Percentiles rank a stretch among this genome's conserved stretches.
These are phyloP conservation scores for Knoxdaviesia proteae DNA, from an alignment of 2,329 filamentous ascomycete genomes.

Conservation along the genomic window DNA sequence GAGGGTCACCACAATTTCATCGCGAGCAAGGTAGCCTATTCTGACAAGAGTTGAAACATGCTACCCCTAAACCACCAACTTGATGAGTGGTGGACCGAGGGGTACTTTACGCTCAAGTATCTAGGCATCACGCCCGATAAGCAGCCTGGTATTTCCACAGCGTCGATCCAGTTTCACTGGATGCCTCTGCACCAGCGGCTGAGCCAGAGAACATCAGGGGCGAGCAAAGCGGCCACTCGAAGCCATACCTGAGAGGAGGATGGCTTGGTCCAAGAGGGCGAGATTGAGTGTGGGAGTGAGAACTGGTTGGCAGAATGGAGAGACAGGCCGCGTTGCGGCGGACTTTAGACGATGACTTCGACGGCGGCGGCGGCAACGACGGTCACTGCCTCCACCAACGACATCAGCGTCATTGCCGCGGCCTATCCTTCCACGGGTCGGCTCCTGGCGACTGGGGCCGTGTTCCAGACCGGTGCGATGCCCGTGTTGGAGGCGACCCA, in stretches of 20 bases:
- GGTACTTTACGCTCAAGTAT: not conserved
- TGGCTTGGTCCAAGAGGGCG: not conserved
- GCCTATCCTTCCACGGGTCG: not conserved
- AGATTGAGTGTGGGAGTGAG: not conserved
- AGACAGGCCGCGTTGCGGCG: too few species aligned
- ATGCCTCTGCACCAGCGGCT: not conserved
- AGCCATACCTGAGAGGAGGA: not conserved
- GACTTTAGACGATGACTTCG: not conserved
- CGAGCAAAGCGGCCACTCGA: not conserved
- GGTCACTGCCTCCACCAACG: too few species aligned
- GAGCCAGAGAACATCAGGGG: too few species aligned
- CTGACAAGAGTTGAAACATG: not conserved
- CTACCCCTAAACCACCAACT: not conserved
- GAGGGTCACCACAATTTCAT: not conserved
- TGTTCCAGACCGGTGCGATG: not conserved
- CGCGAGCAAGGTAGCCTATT: not conserved
- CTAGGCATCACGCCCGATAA: not conserved
- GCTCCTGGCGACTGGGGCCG: not conserved
- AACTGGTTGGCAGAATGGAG: not conserved
- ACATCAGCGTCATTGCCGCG: too few species aligned
- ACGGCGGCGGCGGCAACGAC: not conserved
- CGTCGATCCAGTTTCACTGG: not conserved
- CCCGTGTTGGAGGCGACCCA: not conserved
- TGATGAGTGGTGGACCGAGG: not conserved
- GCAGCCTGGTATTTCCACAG: not conserved